Base-by-base conservation (phyloP, 192 early-diverging fungal genomes). In the Irineochytrium annulatum region DNA sequence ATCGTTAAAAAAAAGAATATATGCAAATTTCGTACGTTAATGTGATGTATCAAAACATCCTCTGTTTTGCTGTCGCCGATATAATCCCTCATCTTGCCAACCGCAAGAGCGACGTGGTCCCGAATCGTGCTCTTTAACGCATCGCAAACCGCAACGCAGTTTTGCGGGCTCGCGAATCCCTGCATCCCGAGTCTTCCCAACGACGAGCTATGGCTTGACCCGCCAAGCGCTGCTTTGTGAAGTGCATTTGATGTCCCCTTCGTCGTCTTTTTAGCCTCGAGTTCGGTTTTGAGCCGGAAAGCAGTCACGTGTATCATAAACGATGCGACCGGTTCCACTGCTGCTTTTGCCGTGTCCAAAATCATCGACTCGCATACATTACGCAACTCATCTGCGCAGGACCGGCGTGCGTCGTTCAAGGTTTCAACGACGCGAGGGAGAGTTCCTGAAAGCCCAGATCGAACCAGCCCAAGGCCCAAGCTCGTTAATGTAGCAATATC, bases 51-150 rank as follows among this genome's bases (percentile, higher is more conserved):
- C 34, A 92, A 73, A 6, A 90, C 82, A 24, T 65, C 68, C 67
- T 91, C 88, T n/a, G 88, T 92, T 58, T 84, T 87, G 29, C 63
- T 57, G 64, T 92, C 90, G 20, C 87, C 84, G 16, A 92, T 33
- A 69, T 91, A 91, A 52, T 82, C 82, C 6, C 79, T 71, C 57
- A 92, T 63, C 48, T 86, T 86, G 2, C 52, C 43, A 8, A 81
- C 75, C 14, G 84, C 74, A 44, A 69, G 74, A 17, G 62, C 72
- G 24, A 92, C 62, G 52, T 76, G 59, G 5, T 69, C 68, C 34
- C 69, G 58, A 14, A 86, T 60, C 5, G 78, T 57, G 33, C 84
- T 75, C 34, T 73, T 75, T 59, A 91, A 91, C 4, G 52, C 49
- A 41, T 82, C 64, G 22, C 55, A 67, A 14, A 72, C 62, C 41